Percentiles rank a stretch among this genome's conserved stretches.
Evolutionary conservation across 2,329 filamentous ascomycete genomes (phyloP).

Genomic region (Fusarium duplospermum): DNA sequence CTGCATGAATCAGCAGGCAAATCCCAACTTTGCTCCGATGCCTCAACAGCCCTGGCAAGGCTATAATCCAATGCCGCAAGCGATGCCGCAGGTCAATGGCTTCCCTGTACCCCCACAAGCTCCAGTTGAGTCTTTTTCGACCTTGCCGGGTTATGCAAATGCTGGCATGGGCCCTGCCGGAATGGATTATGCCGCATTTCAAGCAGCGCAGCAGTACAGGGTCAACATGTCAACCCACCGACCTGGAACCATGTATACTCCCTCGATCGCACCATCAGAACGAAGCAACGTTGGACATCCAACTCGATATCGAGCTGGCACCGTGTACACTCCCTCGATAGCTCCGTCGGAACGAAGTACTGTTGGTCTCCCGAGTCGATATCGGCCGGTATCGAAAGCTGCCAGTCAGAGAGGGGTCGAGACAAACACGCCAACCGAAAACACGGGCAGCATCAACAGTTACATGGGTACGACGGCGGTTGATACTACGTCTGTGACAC

Average conservation of each 20-base stretch:
- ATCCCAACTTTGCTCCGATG: not conserved
- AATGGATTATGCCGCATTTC: not conserved
- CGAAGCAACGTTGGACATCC: conserved; percentile 28
- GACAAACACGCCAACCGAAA: not conserved
- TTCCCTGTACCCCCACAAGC: not conserved
- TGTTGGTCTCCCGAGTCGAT: conserved; percentile 30
- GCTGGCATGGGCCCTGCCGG: not conserved
- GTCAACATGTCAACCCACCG: conserved; percentile 11
- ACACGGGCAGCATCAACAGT: not conserved
- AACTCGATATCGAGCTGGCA: conserved; percentile 23
- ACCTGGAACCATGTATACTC: not conserved
- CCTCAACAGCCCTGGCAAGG: not conserved
- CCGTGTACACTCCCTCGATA: conserved; percentile 9
- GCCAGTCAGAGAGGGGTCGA: not conserved
- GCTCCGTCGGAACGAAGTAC: conserved; percentile 31
- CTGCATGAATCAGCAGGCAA: conserved; percentile 12
- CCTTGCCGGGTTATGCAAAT: not conserved
- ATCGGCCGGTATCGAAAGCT: conserved; percentile 26
- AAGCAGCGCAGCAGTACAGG: not conserved
- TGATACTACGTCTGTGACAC: not conserved
- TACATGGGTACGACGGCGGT: not conserved
- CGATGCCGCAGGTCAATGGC: not conserved
- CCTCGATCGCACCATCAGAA: conserved; percentile 12
- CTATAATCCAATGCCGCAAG: not conserved
- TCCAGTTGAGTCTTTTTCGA: not conserved